Evolutionary conservation across 2,329 filamentous ascomycete genomes (phyloP).

Genomic region (Dothidotthia symphoricarpi): DNA sequence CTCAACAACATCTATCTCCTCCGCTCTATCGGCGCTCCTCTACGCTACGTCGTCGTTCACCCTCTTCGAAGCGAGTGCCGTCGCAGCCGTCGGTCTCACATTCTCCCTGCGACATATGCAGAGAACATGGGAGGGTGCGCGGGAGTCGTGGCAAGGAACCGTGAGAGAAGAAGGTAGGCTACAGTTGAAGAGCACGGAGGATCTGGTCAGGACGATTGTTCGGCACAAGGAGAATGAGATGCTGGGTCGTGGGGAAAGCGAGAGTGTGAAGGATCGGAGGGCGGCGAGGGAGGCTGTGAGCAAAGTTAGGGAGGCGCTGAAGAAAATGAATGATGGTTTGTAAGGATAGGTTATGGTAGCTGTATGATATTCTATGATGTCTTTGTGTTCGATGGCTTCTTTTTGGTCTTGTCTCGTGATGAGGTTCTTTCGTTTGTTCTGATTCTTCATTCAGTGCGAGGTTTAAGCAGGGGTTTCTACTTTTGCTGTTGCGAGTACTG

Average conservation of each 20-base stretch:
- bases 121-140: conserved; percentile 56
- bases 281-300: conserved; percentile 47
- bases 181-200: conserved; percentile 56
- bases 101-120: conserved; percentile 59
- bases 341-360: no score
- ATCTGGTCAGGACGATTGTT: conserved; percentile 49
- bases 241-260: conserved; percentile 21
- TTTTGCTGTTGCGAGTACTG: no score
- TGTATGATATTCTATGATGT: no score
- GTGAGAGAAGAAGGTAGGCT: conserved; percentile 58
- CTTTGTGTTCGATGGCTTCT: no score
- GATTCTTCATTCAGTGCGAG: no score
- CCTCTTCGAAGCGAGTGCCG: conserved; percentile 57
- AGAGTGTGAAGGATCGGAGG: conserved; percentile 42
- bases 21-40: conserved; percentile 55
- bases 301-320: conserved; percentile 49
- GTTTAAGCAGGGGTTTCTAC: no score
- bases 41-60: conserved; percentile 53
- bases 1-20: conserved; percentile 62
- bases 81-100: conserved; percentile 59
- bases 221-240: conserved; percentile 43
- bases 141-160: conserved; percentile 52
- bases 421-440: no score
- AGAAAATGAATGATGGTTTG: conserved; percentile 25
- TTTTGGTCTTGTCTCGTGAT: no score